These are phyloP conservation scores for Sclerotiophoma versabilis DNA, from an alignment of 2,329 filamentous ascomycete species.

Conservation along the genomic window DNA sequence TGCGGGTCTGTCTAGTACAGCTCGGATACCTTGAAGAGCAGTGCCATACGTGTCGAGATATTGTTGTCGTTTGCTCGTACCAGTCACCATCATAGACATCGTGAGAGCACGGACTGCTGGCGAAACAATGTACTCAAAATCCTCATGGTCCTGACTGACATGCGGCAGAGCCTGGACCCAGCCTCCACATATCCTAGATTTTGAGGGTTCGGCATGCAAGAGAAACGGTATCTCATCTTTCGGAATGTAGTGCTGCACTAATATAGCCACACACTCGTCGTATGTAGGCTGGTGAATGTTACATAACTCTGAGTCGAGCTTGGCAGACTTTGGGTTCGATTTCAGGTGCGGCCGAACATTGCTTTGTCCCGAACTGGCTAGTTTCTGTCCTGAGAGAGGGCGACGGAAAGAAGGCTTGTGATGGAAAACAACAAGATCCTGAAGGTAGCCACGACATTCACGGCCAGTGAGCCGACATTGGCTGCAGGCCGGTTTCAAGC, in stretches of 20 bases:
- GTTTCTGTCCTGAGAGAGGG: background rate
- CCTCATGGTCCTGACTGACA: conserved; percentile 1
- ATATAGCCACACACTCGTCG: conserved; percentile 5
- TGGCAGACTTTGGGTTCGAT: background rate
- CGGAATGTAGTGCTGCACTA: conserved; percentile 9
- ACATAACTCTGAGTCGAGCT: too few relatives aligned
- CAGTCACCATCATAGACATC: conserved; percentile 3
- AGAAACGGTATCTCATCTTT: conserved; percentile 9
- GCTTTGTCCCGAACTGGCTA: background rate
- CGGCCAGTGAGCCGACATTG: conserved; percentile 4
- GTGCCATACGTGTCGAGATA: conserved; percentile 7
- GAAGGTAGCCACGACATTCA: conserved; percentile 1
- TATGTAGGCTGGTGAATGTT: background rate
- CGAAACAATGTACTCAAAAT: background rate
- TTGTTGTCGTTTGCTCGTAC: background rate
- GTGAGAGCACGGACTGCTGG: conserved; percentile 10
- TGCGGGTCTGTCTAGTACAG: background rate
- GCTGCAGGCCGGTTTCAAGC: background rate
- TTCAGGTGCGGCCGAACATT: background rate
- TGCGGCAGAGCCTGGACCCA: conserved; percentile 12
- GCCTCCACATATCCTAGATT: conserved; percentile 11
- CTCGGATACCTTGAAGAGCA: conserved; percentile 7
- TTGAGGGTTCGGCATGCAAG: conserved; percentile 3
- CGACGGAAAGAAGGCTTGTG: background rate
- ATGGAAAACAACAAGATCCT: conserved; percentile 5